A percentile compares a stretch with the other conserved stretches of the same genome.
Conservation (phyloP, 2,329 filamentous ascomycete genomes). For the Aspergillus carbonarius region DNA sequence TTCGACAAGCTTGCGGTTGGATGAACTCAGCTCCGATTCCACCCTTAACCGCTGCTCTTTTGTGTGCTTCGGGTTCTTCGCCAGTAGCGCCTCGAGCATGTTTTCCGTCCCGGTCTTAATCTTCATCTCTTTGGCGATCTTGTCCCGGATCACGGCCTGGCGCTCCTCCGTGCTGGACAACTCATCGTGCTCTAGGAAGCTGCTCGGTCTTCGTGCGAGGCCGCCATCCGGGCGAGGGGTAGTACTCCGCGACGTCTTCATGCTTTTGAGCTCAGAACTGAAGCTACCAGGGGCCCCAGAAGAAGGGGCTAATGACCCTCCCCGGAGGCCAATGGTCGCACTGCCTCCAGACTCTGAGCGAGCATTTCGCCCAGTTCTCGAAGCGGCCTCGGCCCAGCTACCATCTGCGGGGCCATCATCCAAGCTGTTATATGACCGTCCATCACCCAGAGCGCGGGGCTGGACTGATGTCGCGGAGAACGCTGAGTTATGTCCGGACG, state of each 20-base stretch:
- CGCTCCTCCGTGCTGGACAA: slow-evolving; percentile 65
- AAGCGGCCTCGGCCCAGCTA: slow-evolving; percentile 38
- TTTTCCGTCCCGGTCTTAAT: slow-evolving; percentile 98
- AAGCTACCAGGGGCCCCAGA: slow-evolving; percentile 78
- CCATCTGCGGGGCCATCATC: slow-evolving; percentile 40
- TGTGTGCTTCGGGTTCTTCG: slow-evolving; percentile 92
- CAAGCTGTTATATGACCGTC: slow-evolving; percentile 39
- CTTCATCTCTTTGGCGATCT: slow-evolving; percentile 92
- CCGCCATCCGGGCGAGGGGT: slow-evolving; percentile 58
- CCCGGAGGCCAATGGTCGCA: slow-evolving; percentile 65
- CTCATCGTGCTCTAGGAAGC: slow-evolving; percentile 62
- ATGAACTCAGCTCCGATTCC: slow-evolving; percentile 85
- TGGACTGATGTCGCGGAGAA: slow-evolving; percentile 45
- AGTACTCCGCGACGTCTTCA: slow-evolving; percentile 62
- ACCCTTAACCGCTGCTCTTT: slow-evolving; percentile 78
- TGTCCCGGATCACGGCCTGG: slow-evolving; percentile 73
- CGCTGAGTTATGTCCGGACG: slow-evolving; percentile 44
- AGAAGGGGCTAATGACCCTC: slow-evolving; percentile 66
- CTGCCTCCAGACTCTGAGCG: slow-evolving; percentile 58
- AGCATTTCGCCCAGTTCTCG: slow-evolving; percentile 37
- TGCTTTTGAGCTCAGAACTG: slow-evolving; percentile 78
- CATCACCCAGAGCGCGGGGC: slow-evolving; percentile 39
- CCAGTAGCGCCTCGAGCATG: slow-evolving; percentile 88
- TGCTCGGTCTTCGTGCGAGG: slow-evolving; percentile 45
- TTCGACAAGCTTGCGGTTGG: slow-evolving; percentile 69